phyloP scores from a whole-genome alignment of 768 basidiomycete genomes.

The Hygrophorus pudorinus region DNA sequence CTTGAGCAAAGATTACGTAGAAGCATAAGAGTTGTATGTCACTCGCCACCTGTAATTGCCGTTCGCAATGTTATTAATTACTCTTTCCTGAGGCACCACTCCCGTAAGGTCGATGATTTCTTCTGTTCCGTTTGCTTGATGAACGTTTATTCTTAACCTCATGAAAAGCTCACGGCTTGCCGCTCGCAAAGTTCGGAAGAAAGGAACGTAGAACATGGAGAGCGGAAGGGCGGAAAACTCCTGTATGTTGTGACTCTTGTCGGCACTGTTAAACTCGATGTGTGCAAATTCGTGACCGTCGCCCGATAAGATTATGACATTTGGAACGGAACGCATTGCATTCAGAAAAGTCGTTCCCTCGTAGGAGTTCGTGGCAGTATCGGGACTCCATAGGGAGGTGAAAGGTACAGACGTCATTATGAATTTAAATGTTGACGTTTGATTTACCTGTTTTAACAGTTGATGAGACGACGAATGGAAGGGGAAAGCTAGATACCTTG shows the following conservation, averaged over 20 bases:
- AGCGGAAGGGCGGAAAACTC: conserved; percentile 67
- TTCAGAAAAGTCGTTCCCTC: conserved; percentile 53
- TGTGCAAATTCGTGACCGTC: conserved; percentile 77
- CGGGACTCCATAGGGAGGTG: conserved; percentile 59
- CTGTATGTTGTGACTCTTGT: conserved; percentile 30
- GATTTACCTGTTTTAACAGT: conserved; percentile 38
- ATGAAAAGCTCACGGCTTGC: conserved; percentile 34
- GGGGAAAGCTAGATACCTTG: conserved; percentile 23
- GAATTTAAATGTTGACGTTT: conserved; percentile 69
- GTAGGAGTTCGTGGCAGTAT: conserved; percentile 47
- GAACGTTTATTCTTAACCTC: conserved; percentile 20
- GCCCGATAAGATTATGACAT: conserved; percentile 60
- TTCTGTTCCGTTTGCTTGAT: conserved; percentile 16
- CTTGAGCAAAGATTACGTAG: not conserved
- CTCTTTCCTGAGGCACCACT: conserved; percentile 42
- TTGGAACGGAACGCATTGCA: conserved; percentile 55
- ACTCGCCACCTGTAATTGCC: conserved; percentile 62
- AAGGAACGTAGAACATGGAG: conserved; percentile 60
- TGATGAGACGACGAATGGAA: not conserved
- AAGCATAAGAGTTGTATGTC: not conserved
- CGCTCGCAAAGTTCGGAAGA: conserved; percentile 40
- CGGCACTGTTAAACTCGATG: conserved; percentile 42
- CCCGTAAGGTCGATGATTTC: conserved; percentile 17
- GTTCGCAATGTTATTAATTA: conserved; percentile 44
- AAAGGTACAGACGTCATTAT: conserved; percentile 67